phyloP scores from a whole-genome alignment of 2,329 filamentous ascomycete genomes.

The Monascus ruber region DNA sequence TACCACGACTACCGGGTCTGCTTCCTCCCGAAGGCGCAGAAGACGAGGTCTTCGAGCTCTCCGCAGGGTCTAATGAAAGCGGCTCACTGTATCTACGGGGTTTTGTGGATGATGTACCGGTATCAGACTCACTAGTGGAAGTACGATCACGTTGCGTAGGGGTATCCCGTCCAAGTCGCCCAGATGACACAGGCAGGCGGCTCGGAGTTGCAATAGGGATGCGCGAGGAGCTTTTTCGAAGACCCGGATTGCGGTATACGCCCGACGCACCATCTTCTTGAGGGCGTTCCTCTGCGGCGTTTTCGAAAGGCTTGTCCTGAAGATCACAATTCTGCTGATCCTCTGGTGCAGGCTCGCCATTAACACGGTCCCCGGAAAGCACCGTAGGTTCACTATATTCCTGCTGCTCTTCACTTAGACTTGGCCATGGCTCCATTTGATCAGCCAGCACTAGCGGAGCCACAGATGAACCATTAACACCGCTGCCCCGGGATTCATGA shows the following conservation, averaged over 20 bases:
- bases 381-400: constrained; percentile 19
- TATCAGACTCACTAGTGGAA: constrained; percentile 46
- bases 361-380: constrained; percentile 27
- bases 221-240: constrained; percentile 57
- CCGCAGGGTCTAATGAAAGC: constrained; percentile 12
- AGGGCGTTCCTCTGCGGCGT: constrained; percentile 40
- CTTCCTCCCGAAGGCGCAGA: constrained; percentile 18
- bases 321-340: constrained; percentile 56
- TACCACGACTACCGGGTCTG: constrained; percentile 21
- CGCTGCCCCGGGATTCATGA: constrained; percentile 24
- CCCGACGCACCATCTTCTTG: constrained; percentile 28
- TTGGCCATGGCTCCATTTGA: constrained; percentile 23
- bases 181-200: constrained; percentile 60
- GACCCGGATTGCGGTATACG: constrained; percentile 41
- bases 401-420: constrained; percentile 22
- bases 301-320: constrained; percentile 60
- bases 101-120: constrained; percentile 49
- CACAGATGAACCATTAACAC: constrained; percentile 14
- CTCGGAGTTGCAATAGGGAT: constrained; percentile 80
- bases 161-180: constrained; percentile 63
- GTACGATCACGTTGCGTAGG: constrained; percentile 51
- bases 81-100: constrained; percentile 56
- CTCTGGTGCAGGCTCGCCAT: constrained; percentile 28
- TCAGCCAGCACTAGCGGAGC: constrained; percentile 16
- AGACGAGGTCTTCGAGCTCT: constrained; percentile 1